phyloP scores from a whole-genome alignment of 805 yeast species.

The Ogataea thermomethanolica region DNA sequence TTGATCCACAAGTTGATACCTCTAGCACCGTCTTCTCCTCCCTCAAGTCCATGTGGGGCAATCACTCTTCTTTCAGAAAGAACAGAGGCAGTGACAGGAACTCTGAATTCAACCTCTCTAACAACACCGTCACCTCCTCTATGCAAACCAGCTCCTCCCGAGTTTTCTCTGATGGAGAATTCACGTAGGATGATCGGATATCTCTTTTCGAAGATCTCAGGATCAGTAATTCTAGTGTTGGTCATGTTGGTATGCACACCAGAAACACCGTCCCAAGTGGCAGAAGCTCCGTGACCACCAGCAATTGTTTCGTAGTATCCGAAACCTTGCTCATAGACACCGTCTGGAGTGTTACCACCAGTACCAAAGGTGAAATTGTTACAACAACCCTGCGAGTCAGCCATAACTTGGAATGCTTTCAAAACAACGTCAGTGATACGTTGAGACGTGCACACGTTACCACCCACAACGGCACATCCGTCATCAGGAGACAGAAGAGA shows the following conservation, averaged over 20 bases:
- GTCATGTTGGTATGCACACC: slow-evolving; percentile 96
- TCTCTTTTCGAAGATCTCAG: slow-evolving; percentile 82
- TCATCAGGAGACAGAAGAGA: slow-evolving; percentile 69
- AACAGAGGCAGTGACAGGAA: slow-evolving; percentile 71
- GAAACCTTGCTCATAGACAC: slow-evolving; percentile 59
- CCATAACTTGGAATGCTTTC: slow-evolving; percentile 83
- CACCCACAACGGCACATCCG: slow-evolving; percentile 92
- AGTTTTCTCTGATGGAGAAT: slow-evolving; percentile 62
- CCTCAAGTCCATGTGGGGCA: slow-evolving; percentile 83
- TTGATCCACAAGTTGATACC: slow-evolving; percentile 62
- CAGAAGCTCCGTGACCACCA: slow-evolving; percentile 91
- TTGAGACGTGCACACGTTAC: slow-evolving; percentile 93
- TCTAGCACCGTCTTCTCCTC: slow-evolving; percentile 72
- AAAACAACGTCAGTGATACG: slow-evolving; percentile 86
- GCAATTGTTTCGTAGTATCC: slow-evolving; percentile 95
- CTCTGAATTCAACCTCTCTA: slow-evolving; percentile 78
- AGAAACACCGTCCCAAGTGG: slow-evolving; percentile 78
- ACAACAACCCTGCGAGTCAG: slow-evolving; percentile 95
- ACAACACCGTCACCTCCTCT: slow-evolving; percentile 84
- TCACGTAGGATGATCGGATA: slow-evolving; percentile 78
- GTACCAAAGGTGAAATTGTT: slow-evolving; percentile 91
- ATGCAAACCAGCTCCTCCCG: slow-evolving; percentile 78
- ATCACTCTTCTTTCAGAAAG: slow-evolving; percentile 80
- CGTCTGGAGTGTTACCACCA: slow-evolving; percentile 54
- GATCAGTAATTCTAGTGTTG: slow-evolving; percentile 88